A percentile compares a stretch with the other conserved stretches of the same genome.
These are phyloP conservation scores for Kodamaea sagamina DNA, from an alignment of 805 yeast species.

Conservation along the genomic window DNA sequence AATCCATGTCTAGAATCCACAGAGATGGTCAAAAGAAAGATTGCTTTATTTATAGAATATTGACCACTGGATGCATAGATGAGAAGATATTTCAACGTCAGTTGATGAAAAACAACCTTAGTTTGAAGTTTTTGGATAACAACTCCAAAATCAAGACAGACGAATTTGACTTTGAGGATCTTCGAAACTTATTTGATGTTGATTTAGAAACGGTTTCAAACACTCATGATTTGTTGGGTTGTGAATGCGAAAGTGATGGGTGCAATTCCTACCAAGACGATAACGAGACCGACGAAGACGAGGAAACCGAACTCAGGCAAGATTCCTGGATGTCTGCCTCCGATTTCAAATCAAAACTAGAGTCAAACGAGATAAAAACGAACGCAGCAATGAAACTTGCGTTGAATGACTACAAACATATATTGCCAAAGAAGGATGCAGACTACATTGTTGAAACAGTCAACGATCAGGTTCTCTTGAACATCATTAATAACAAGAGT, in stretches of 20 bases:
- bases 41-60: conserved; percentile 76
- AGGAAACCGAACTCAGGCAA: conserved; percentile 7
- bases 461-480: conserved; percentile 34
- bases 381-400: conserved; percentile 53
- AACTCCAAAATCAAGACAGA: conserved; percentile 52
- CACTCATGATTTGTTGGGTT: conserved; percentile 76
- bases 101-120: conserved; percentile 75
- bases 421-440: conserved; percentile 44
- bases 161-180: conserved; percentile 66
- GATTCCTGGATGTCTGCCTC: conserved; percentile 57
- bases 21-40: conserved; percentile 87
- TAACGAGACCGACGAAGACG: conserved; percentile 14
- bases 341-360: conserved; percentile 38
- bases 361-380: conserved; percentile 30
- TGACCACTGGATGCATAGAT: conserved; percentile 89
- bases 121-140: conserved; percentile 63
- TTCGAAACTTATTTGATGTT: conserved; percentile 74
- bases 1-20: conserved; percentile 94
- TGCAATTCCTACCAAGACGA: conserved; percentile 21
- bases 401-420: conserved; percentile 62
- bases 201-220: conserved; percentile 52
- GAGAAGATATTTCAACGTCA: conserved; percentile 94
- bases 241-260: conserved; percentile 62
- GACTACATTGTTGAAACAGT: background rate
- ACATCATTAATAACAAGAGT: conserved; percentile 22